These are phyloP conservation scores for Hericium coralloides DNA, from an alignment of 768 basidiomycete species.

Conservation along the genomic window DNA sequence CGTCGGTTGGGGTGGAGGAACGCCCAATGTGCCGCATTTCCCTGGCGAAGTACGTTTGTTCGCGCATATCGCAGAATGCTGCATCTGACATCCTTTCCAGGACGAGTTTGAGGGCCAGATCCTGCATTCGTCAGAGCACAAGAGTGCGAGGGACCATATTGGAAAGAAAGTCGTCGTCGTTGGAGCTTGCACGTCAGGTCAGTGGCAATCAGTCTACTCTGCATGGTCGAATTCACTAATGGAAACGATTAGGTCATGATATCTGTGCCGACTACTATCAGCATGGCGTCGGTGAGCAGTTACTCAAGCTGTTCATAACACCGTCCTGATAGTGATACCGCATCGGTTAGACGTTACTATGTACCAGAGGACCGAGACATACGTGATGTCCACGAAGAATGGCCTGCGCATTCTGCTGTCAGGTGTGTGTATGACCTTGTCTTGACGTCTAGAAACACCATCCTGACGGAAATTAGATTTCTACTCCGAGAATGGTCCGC, in stretches of 20 bases:
- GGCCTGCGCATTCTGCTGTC: constrained; percentile 13
- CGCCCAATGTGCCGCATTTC: constrained; percentile 21
- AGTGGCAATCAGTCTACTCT: background rate
- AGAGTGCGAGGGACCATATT: constrained; percentile 20
- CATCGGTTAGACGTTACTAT: constrained; percentile 13
- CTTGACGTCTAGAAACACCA: background rate
- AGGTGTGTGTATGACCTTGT: background rate
- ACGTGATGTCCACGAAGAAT: constrained; percentile 23
- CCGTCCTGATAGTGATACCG: too few species aligned
- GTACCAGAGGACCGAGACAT: constrained; percentile 27
- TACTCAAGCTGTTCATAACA: background rate
- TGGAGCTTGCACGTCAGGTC: constrained; percentile 25
- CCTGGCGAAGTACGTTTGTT: constrained; percentile 10
- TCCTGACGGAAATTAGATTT: constrained; percentile 1
- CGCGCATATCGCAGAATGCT: background rate
- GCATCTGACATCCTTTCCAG: background rate
- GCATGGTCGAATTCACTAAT: background rate
- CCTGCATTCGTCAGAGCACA: constrained; percentile 24
- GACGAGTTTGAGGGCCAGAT: constrained; percentile 25
- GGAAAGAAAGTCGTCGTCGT: constrained; percentile 33
- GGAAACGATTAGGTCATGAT: constrained; percentile 18
- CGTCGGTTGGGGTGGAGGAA: constrained; percentile 25
- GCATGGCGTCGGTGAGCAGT: constrained; percentile 16
- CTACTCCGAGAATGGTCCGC: constrained; percentile 3
- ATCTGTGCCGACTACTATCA: constrained; percentile 22